Base-by-base conservation (phyloP, 352 stramenopile genomes). In the Pythium aquatile region DNA sequence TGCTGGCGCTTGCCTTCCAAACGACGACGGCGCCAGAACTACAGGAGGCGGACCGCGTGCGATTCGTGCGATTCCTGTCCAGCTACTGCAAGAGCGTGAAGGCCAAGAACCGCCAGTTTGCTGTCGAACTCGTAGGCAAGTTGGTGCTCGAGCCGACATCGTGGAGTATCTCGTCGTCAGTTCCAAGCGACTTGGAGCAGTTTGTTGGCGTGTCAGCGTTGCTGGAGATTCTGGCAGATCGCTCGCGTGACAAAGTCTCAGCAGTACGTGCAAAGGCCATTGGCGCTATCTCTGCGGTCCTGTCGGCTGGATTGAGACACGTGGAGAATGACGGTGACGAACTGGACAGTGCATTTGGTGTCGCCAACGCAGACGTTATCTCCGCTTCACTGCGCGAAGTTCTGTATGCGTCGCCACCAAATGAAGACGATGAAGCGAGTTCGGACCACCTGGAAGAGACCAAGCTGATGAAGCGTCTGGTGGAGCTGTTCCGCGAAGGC, bases 181-280 rank as follows among this genome's bases (percentile, higher is more conserved):
- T 88, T 2, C 61, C 73, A 16, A 67, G 69, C 8, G 49, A 60
- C 5, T 52, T 88, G 17, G 51, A 79, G 11, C 42, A 56, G 28
- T 91, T 79, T 32, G 75, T 78, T 3, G 84, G 81, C 1, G 73
- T 91, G 4, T 71, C 72, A 0, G 78, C 86, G 10, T 57, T 94
- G 28, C 53, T 94, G 13, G 78, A 90, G 32, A 70, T 96, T 20
- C 60, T 96, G 2, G 78, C 90, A 32, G 79, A 93, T 30, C 79
- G 87, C 7, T 87, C 85, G 35, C 65, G 80, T 5, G 87, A 96
- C 65, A 90, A 90, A 55, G 85, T 91, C 32, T 93, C 86, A 5
- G 69, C 81, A 47, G 85, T 94, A 32, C 85, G 87, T 32, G 84
- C 85, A 0, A 96, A 94, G 54, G 85, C 87, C 11, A 90, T 96